These are phyloP conservation scores for Pseudoneurospora amorphoporcata DNA, from an alignment of 495 filamentous ascomycete species.

Conservation along the genomic window DNA sequence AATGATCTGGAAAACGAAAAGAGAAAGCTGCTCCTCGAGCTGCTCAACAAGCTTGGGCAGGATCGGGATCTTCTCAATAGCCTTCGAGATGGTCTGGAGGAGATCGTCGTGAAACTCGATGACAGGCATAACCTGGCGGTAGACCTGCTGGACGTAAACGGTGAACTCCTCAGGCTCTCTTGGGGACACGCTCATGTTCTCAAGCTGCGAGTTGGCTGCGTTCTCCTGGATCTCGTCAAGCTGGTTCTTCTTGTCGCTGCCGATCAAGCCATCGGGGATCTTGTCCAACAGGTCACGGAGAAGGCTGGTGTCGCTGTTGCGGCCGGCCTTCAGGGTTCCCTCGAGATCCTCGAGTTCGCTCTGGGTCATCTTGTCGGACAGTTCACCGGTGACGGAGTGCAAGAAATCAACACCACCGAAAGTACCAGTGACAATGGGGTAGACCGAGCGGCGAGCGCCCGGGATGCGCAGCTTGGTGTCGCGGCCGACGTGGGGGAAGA, in stretches of 20 bases:
- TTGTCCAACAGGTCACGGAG: constrained; percentile 67
- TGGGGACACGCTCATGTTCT: constrained; percentile 54
- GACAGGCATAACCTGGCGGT: constrained; percentile 69
- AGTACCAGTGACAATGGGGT: constrained; percentile 76
- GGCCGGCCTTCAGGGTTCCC: constrained; percentile 53
- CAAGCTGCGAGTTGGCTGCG: constrained; percentile 56
- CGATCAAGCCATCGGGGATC: constrained; percentile 67
- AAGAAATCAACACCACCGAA: constrained; percentile 84
- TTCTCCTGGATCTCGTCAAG: constrained; percentile 57
- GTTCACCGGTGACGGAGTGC: constrained; percentile 80
- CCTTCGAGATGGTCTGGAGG: constrained; percentile 63
- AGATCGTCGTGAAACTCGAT: constrained; percentile 83
- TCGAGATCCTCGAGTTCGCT: constrained; percentile 78
- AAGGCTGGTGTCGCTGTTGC: constrained; percentile 48
- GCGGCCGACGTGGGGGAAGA: constrained; percentile 81
- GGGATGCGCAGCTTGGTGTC: constrained; percentile 52
- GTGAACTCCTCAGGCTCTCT: constrained; percentile 69
- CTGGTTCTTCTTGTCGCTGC: constrained; percentile 55
- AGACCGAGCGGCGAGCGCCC: constrained; percentile 55
- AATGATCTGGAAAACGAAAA: constrained; percentile 78
- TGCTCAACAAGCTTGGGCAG: constrained; percentile 71
- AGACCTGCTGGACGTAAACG: constrained; percentile 51
- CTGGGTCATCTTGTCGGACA: constrained; percentile 80
- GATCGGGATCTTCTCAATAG: constrained; percentile 71
- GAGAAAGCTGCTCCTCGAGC: constrained; percentile 63